These are phyloP conservation scores for Coemansia sp. DNA, from an alignment of 192 early-diverging fungal species.

Conservation along the genomic window DNA sequence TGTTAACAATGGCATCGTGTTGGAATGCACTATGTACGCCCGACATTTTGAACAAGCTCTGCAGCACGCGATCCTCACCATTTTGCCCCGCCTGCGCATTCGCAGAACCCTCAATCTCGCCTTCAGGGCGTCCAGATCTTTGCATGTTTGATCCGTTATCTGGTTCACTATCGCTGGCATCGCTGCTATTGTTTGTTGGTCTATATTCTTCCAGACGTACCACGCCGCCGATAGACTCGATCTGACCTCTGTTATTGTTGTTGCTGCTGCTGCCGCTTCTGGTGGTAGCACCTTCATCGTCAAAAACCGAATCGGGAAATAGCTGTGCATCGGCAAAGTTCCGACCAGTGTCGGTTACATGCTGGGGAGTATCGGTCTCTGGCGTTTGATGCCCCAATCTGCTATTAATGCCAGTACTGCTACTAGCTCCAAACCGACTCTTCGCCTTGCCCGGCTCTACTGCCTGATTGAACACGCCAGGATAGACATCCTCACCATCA, in stretches of 20 bases:
- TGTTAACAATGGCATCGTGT: slow-evolving; percentile 88
- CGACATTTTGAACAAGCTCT: slow-evolving; percentile 77
- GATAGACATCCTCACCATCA: neutral
- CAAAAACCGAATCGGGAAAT: slow-evolving; percentile 13
- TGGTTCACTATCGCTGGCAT: neutral
- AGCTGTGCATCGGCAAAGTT: slow-evolving; percentile 79
- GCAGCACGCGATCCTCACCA: slow-evolving; percentile 68
- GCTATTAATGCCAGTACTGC: slow-evolving; percentile 29
- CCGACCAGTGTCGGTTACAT: slow-evolving; percentile 77
- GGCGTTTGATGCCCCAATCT: no score
- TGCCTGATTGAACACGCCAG: neutral
- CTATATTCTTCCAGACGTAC: slow-evolving; percentile 34
- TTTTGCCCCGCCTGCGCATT: neutral
- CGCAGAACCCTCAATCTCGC: neutral
- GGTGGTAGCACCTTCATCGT: slow-evolving; percentile 8
- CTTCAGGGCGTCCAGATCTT: neutral
- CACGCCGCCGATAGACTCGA: slow-evolving; percentile 22
- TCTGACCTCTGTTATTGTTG: slow-evolving; percentile 13
- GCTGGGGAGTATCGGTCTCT: slow-evolving; percentile 15
- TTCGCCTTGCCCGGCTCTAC: neutral
- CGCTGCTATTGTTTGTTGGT: slow-evolving; percentile 10
- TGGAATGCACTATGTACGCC: slow-evolving; percentile 87
- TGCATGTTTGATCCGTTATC: slow-evolving; percentile 3
- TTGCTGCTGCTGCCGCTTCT: no score
- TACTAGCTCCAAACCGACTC: slow-evolving; percentile 38